These are phyloP conservation scores for Coix lacrymajobi DNA, from an alignment of 176 grass and related monocot species.

Conservation along the genomic window DNA sequence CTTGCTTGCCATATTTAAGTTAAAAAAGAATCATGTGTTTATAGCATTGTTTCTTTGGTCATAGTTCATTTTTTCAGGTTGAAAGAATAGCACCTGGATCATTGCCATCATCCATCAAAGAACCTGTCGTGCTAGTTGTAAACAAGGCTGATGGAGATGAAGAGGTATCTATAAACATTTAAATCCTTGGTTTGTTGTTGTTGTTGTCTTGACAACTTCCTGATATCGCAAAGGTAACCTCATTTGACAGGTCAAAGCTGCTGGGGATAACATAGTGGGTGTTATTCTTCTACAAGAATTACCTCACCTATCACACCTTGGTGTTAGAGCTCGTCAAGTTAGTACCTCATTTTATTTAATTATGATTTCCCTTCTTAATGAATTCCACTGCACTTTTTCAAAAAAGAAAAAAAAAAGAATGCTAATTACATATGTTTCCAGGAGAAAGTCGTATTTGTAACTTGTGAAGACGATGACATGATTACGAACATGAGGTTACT, in stretches of 20 bases:
- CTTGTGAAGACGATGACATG: slow-evolving; percentile 82
- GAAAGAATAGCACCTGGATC: slow-evolving; percentile 80
- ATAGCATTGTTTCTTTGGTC: slow-evolving; percentile 13
- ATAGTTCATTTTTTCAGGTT: slow-evolving; percentile 51
- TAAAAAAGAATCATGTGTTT: slow-evolving; percentile 13
- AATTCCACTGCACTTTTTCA: neutral
- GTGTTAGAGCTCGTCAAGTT: slow-evolving; percentile 96
- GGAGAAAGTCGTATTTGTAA: slow-evolving; percentile 91
- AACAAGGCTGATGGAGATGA: slow-evolving; percentile 98
- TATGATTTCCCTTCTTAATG: neutral
- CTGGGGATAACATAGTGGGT: slow-evolving; percentile 88
- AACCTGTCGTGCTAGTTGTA: slow-evolving; percentile 71
- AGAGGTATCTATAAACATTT: slow-evolving; percentile 46
- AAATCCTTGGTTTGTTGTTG: slow-evolving; percentile 5
- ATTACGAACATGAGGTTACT: slow-evolving; percentile 50
- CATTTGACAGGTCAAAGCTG: slow-evolving; percentile 71
- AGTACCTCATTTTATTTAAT: slow-evolving; percentile 38
- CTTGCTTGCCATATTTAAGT: neutral
- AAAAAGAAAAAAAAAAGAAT: neutral
- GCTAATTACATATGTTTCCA: slow-evolving; percentile 35
- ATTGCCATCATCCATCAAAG: slow-evolving; percentile 50
- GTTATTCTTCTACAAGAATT: slow-evolving; percentile 90
- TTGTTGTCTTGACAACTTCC: neutral
- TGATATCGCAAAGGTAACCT: slow-evolving; percentile 3
- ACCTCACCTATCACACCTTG: slow-evolving; percentile 97